phyloP scores from a whole-genome alignment of 257 asterid species.

The Salvia splendens region DNA sequence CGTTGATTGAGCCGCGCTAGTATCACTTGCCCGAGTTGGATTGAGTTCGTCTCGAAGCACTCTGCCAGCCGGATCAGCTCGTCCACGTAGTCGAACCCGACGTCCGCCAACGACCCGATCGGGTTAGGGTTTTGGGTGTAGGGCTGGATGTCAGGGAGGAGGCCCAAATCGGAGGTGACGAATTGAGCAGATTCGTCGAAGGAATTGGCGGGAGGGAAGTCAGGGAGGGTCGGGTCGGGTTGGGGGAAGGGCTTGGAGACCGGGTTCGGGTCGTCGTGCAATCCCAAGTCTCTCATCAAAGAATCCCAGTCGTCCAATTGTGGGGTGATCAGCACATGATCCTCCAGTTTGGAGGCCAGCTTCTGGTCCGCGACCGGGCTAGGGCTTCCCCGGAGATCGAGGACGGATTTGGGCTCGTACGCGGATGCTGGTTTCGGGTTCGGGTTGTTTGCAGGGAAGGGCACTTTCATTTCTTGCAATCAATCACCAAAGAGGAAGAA shows the following conservation, averaged over 20 bases:
- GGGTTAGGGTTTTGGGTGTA: conserved; percentile 18
- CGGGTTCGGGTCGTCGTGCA: conserved; percentile 54
- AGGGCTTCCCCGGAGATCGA: conserved; percentile 73
- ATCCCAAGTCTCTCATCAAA: conserved; percentile 81
- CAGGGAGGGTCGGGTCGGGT: conserved; percentile 38
- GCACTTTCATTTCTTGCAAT: conserved; percentile 76
- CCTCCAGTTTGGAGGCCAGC: conserved; percentile 44
- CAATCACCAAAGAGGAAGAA: conserved; percentile 8
- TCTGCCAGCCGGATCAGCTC: conserved; percentile 85
- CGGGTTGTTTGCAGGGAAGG: conserved; percentile 58
- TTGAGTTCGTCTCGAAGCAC: conserved; percentile 79
- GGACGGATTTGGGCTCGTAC: conserved; percentile 84
- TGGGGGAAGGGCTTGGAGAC: conserved; percentile 37
- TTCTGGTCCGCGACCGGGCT: conserved; percentile 52
- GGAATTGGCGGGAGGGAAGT: conserved; percentile 45
- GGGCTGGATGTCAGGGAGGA: conserved; percentile 46
- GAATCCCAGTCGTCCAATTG: conserved; percentile 77
- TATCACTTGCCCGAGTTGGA: conserved; percentile 73
- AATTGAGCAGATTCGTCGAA: conserved; percentile 35
- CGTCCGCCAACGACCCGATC: conserved; percentile 22
- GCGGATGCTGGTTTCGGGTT: conserved; percentile 37
- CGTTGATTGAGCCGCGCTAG: conserved; percentile 83
- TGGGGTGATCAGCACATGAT: conserved; percentile 61
- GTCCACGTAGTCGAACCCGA: conserved; percentile 70
- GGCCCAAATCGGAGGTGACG: conserved; percentile 44